Evolutionary conservation across 345 rosid genomes (phyloP), one percentile per base, ranked within the genome.

Genomic region (Gynandropsis gynandra): DNA sequence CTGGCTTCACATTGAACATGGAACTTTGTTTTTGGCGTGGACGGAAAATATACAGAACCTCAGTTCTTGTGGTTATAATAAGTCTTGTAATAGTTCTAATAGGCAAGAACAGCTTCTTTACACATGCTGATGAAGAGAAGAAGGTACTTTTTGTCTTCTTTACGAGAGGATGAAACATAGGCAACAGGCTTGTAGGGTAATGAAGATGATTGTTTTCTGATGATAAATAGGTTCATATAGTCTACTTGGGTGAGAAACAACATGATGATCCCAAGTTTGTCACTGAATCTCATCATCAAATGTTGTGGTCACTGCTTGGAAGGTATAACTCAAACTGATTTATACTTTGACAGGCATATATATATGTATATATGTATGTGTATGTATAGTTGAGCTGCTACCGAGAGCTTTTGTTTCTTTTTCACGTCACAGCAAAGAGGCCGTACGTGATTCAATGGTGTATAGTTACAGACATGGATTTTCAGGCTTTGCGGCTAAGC

Each of bases 401-500:
- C 11, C 10, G 17, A 15, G 17, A 15, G 31, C 20, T 44, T 37
- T 16, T 16, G 13, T 5, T 12, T 42, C 42, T 38, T n/a, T 20
- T 20, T 9, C 6, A 32, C 47, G 50, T 53, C 37, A 40, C 72
- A 78, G 81, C 48, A n/a, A 64, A 6, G 58, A 56, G 47, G 68
- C 42, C 53, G 80, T 80, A 0, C 40, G 54, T 53, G 66, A 68
- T 1, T 67, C 84, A 32, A 70, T 81, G 40, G 57, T 78, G 47
- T 76, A 76, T 49, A 72, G 80, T 18, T 78, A 72, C 54, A 55
- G 64, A 31, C 70, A 61, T 19, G 61, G 66, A 20, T 66, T 80
- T 59, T 75, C 76, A 24, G 89, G 89, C 31, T 78, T 78, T 1
- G 71, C 79, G 10, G 87, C 87, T 1, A 54, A 51, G 46, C 69